These are phyloP conservation scores for Metarhizium robertsii DNA, from an alignment of 2,329 filamentous ascomycete genomes.

Conservation along the genomic window DNA sequence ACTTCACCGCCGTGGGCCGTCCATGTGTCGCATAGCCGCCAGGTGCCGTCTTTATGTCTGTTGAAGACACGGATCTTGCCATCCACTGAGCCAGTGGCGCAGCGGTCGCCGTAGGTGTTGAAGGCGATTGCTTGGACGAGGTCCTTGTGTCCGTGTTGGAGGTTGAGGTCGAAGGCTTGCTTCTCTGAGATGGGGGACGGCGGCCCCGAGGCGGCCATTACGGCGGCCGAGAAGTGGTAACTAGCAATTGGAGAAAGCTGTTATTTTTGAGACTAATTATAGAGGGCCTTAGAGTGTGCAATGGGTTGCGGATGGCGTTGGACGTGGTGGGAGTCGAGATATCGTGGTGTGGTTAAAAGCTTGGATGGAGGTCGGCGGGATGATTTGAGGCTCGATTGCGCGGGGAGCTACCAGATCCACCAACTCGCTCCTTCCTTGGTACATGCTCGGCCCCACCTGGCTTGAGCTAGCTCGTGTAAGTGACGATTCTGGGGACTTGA, in stretches of 20 bases:
- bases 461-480: no score
- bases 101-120: constrained; percentile 86
- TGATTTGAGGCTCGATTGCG: not conserved
- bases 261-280: not conserved
- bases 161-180: constrained; percentile 46
- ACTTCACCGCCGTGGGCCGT: constrained; percentile 85
- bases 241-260: not conserved
- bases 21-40: constrained; percentile 81
- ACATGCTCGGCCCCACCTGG: no score
- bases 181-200: constrained; percentile 34
- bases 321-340: not conserved
- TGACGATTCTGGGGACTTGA: no score
- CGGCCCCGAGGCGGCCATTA: constrained; percentile 21
- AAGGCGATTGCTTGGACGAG: constrained; percentile 79
- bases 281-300: not conserved
- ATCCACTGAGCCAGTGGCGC: constrained; percentile 84
- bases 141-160: constrained; percentile 68
- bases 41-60: constrained; percentile 65
- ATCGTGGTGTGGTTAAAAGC: not conserved
- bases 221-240: not conserved
- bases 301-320: not conserved
- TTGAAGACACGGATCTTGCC: constrained; percentile 91
- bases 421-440: no score
- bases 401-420: no score
- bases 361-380: not conserved